Percentiles rank a stretch among this genome's conserved stretches.
Evolutionary conservation across 352 stramenopile species (phyloP).

Genomic region (Globisporangium abappressorium): DNA sequence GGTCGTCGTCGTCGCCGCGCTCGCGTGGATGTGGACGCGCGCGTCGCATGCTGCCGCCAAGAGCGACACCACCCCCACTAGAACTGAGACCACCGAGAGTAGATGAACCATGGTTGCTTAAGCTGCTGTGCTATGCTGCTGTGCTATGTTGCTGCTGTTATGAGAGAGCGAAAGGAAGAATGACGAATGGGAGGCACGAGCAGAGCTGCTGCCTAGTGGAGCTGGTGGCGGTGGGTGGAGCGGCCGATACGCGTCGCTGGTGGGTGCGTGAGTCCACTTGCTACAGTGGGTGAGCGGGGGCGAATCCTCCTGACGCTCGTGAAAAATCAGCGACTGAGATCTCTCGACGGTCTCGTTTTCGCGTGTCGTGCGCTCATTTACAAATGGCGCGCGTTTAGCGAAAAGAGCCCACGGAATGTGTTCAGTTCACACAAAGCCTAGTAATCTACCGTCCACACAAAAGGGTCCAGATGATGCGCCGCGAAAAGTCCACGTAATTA

Average conservation of each 20-base stretch:
- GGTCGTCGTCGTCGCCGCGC: background rate
- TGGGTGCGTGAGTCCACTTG: background rate
- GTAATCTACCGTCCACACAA: background rate
- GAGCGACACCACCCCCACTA: background rate
- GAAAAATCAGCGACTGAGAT: background rate
- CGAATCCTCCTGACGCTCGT: background rate
- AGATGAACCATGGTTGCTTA: background rate
- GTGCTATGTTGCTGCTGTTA: background rate
- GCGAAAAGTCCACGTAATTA: background rate
- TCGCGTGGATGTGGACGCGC: constrained; percentile 3
- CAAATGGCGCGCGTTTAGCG: background rate
- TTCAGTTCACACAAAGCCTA: background rate
- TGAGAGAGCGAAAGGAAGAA: background rate
- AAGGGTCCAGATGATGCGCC: too few species aligned
- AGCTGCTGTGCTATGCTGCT: background rate
- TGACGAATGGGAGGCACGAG: background rate
- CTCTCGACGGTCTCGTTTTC: background rate
- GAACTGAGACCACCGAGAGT: background rate
- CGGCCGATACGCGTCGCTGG: background rate
- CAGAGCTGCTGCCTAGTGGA: background rate
- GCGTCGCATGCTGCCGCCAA: background rate
- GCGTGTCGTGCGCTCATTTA: background rate
- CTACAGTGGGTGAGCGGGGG: background rate
- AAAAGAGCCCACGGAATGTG: background rate
- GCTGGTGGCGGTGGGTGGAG: background rate